Evolutionary conservation across 305 asterid species (phyloP).

Genomic region (Fraxinus ornus): DNA sequence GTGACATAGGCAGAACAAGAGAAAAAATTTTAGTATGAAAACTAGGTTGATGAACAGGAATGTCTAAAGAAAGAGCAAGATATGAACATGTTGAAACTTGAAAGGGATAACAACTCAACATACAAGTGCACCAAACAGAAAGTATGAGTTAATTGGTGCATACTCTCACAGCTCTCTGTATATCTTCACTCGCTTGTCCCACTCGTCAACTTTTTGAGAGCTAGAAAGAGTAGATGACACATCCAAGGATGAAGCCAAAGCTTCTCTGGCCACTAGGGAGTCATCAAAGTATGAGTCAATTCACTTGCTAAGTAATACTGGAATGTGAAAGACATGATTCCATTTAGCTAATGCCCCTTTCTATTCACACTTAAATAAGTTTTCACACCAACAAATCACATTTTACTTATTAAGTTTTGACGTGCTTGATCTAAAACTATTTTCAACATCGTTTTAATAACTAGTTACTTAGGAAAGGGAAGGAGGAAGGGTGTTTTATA

Average conservation of each 20-base stretch:
- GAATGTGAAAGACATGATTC: neutral
- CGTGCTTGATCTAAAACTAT: neutral
- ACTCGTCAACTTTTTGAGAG: neutral
- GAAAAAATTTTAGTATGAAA: neutral
- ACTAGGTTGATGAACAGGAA: neutral
- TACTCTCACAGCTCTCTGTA: neutral
- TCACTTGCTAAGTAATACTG: neutral
- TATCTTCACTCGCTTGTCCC: neutral
- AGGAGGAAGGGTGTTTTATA: neutral
- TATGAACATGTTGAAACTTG: neutral
- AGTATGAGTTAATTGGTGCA: neutral
- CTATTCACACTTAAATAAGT: neutral
- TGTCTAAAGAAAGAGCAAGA: neutral
- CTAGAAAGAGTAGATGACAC: neutral
- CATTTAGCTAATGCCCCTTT: neutral
- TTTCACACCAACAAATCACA: neutral
- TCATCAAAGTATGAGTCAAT: constrained; percentile 4
- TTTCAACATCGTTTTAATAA: neutral
- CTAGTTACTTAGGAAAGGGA: neutral
- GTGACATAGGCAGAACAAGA: neutral
- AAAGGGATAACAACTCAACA: neutral
- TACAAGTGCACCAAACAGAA: neutral
- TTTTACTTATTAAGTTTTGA: neutral
- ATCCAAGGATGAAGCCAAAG: neutral
- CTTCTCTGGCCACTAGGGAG: neutral